Evolutionary conservation across 129 eudicot species (phyloP).

Genomic region (carrot (Daucus carota)): DH1_v3.0 NC_030382.2:29309001-29309500

Average conservation of each 20-base stretch:
- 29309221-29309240: not conserved
- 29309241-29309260: too few relatives aligned
- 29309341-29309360: not conserved
- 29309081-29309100: not conserved
- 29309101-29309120: not conserved
- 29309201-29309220: not conserved
- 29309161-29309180: not conserved
- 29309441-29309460: not conserved
- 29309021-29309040: slow-evolving; percentile 36
- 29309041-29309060: slow-evolving; percentile 8
- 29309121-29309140: not conserved
- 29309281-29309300: not conserved
- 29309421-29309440: too few relatives aligned
- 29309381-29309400: not conserved
- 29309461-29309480: not conserved
- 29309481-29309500: not conserved
- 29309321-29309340: too few relatives aligned
- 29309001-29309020: slow-evolving; percentile 87
- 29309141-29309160: not conserved
- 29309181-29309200: not conserved
- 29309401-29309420: not conserved
- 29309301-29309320: not conserved
- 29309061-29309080: not conserved
- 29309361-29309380: too few relatives aligned
- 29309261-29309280: too few relatives aligned